Evolutionary conservation across 805 yeast genomes (phyloP).

Genomic region (Blastobotrys peoriensis): DNA sequence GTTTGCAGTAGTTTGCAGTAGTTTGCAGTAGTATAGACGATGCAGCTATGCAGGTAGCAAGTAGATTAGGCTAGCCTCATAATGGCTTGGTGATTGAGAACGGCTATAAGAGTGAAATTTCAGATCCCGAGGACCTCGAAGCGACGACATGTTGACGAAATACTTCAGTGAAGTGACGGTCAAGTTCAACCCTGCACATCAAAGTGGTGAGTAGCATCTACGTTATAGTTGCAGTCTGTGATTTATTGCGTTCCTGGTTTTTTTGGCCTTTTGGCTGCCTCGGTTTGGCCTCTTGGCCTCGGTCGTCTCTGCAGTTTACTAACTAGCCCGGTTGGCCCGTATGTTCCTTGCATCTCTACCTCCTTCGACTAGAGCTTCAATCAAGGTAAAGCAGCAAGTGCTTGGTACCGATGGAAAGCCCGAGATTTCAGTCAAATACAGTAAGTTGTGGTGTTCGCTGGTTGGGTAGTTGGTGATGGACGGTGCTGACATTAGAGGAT

Average conservation of each 20-base stretch:
- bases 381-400: conserved; percentile 61
- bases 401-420: conserved; percentile 47
- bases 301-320: too few relatives aligned
- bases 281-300: too few relatives aligned
- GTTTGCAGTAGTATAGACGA: too few relatives aligned
- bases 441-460: conserved; percentile 26
- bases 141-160: conserved; percentile 85
- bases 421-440: conserved; percentile 65
- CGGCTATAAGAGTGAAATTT: too few relatives aligned
- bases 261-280: too few relatives aligned
- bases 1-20: too few relatives aligned
- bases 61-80: too few relatives aligned
- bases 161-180: conserved; percentile 74
- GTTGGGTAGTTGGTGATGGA: not conserved
- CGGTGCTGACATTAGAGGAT: conserved; percentile 43
- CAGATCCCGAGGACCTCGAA: too few relatives aligned
- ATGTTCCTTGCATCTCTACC: conserved; percentile 76
- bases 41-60: too few relatives aligned
- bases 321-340: conserved; percentile 66
- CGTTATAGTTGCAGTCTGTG: too few relatives aligned
- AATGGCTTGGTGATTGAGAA: too few relatives aligned
- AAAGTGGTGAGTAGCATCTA: conserved; percentile 49
- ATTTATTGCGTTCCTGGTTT: too few relatives aligned
- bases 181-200: conserved; percentile 69
- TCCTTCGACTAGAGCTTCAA: conserved; percentile 55